phyloP scores from a whole-genome alignment of 1,139 yeast genomes.

The Yamadazyma buinensis region DNA sequence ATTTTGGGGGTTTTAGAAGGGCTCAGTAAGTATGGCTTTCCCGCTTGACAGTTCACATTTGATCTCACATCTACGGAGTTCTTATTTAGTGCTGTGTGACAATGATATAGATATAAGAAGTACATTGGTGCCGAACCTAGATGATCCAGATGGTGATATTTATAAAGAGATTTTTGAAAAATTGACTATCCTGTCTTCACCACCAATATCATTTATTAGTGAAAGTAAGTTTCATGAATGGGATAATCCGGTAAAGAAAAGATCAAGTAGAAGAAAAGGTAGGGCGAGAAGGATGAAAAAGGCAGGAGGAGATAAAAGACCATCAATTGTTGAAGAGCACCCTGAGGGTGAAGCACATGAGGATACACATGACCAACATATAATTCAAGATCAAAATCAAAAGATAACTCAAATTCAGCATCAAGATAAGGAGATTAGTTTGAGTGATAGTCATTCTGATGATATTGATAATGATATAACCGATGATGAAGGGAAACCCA shows the following conservation, averaged over 20 bases:
- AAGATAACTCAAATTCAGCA: neutral
- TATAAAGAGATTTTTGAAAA: conserved; percentile 11
- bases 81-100: conserved; percentile 26
- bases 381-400: neutral
- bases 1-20: too few relatives aligned
- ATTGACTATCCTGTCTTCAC: conserved; percentile 22
- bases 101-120: conserved; percentile 23
- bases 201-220: conserved; percentile 29
- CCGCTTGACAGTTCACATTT: conserved; percentile 30
- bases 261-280: conserved; percentile 1
- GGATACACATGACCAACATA: neutral
- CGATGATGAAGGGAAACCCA: neutral
- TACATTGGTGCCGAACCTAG: conserved; percentile 19
- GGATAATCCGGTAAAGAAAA: neutral
- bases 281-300: conserved; percentile 3
- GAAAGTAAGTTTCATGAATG: conserved; percentile 2
- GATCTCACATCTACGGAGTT: conserved; percentile 29
- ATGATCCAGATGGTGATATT: conserved; percentile 11
- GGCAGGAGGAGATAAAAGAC: neutral
- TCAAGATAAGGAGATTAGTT: conserved; percentile 1
- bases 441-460: neutral
- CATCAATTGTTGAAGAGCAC: conserved; percentile 3
- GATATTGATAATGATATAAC: conserved; percentile 1
- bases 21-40: conserved; percentile 34
- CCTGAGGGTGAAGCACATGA: neutral